phyloP scores from a whole-genome alignment of 352 stramenopile species.

The Halophytophthora polymorphica region DNA sequence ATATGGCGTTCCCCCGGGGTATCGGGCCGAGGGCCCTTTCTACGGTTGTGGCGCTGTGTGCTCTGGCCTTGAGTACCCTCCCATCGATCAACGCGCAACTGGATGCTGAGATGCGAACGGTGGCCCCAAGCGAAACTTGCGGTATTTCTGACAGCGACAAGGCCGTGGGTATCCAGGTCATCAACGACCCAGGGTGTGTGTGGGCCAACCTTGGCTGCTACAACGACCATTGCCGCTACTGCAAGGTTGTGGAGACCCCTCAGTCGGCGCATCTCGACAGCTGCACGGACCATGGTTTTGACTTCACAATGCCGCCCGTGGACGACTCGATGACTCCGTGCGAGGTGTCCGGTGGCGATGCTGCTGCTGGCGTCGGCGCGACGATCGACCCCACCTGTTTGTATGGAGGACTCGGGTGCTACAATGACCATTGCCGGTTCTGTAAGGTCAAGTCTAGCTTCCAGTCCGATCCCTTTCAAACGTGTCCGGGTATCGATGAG shows the following conservation, averaged over 20 bases:
- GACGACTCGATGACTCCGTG: conserved; percentile 7
- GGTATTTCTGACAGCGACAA: conserved; percentile 4
- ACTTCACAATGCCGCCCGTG: conserved; percentile 6
- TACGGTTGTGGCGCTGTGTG: no score
- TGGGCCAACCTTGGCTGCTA: conserved; percentile 17
- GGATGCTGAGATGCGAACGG: no score
- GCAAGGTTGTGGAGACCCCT: conserved; percentile 8
- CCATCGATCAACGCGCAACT: no score
- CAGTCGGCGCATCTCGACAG: conserved; percentile 15
- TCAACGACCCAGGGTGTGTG: conserved; percentile 15
- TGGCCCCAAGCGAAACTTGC: no score
- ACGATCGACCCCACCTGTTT: conserved; percentile 29
- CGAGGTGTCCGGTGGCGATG: conserved; percentile 22
- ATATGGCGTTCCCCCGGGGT: no score
- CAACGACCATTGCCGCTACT: conserved; percentile 17
- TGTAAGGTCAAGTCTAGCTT: conserved; percentile 40
- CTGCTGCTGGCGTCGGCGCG: conserved; percentile 33
- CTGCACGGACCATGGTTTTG: no score
- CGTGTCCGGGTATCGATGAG: no score
- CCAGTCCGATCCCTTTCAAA: no score
- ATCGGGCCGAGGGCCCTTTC: no score
- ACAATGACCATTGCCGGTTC: conserved; percentile 43
- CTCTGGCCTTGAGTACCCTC: no score
- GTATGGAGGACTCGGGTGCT: conserved; percentile 33
- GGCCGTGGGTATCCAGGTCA: conserved; percentile 18